phyloP scores from a whole-genome alignment of 225 moss, liverwort and hornwort species.

The Polytrichum commune region DNA sequence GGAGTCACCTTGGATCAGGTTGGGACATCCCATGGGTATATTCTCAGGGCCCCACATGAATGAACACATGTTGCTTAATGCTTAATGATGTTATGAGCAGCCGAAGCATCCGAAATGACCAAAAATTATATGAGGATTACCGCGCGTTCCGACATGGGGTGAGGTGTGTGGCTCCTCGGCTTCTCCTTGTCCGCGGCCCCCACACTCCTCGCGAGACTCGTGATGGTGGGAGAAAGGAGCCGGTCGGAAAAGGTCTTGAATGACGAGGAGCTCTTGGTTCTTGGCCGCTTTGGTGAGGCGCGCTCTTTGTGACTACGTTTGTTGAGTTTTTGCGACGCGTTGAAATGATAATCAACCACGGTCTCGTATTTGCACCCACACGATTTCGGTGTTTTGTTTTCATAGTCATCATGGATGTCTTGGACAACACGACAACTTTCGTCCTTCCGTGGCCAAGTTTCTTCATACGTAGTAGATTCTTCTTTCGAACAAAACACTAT shows the following conservation, averaged over 20 bases:
- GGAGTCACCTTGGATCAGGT: no score
- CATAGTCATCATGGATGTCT: slow-evolving; percentile 18
- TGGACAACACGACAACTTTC: slow-evolving; percentile 15
- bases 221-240: slow-evolving; percentile 45
- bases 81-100: neutral
- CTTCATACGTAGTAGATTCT: slow-evolving; percentile 37
- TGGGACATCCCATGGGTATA: no score
- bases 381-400: slow-evolving; percentile 28
- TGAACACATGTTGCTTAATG: no score
- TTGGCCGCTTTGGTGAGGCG: slow-evolving; percentile 9
- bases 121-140: slow-evolving; percentile 15
- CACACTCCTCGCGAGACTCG: slow-evolving; percentile 41
- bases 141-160: slow-evolving; percentile 20
- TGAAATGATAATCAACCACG: slow-evolving; percentile 6
- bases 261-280: slow-evolving; percentile 19
- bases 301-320: slow-evolving; percentile 23
- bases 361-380: slow-evolving; percentile 28
- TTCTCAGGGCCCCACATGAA: no score
- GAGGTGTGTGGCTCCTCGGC: slow-evolving; percentile 18
- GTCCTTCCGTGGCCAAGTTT: slow-evolving; percentile 32
- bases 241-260: slow-evolving; percentile 19
- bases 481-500: slow-evolving; percentile 58
- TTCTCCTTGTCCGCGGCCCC: slow-evolving; percentile 23
- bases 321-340: slow-evolving; percentile 31
- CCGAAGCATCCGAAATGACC: neutral